Percentiles rank a stretch among this genome's conserved stretches.
phyloP scores from a whole-genome alignment of 2,329 filamentous ascomycete genomes.

The Dactylonectria macrodidyma region DNA sequence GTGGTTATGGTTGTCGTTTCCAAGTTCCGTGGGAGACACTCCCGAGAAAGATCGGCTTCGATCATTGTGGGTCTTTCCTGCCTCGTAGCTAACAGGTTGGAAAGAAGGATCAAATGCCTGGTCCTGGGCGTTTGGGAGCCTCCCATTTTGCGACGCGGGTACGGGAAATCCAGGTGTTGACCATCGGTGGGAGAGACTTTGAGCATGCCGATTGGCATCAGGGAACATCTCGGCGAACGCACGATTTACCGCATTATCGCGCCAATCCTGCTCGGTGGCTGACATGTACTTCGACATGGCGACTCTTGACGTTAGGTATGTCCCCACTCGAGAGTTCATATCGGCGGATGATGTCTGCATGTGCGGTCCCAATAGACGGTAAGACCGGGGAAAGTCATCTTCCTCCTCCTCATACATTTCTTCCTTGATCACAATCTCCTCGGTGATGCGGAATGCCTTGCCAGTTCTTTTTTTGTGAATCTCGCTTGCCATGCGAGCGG shows the following conservation, averaged over 20 bases:
- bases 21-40: constrained; percentile 34
- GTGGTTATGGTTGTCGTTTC: constrained; percentile 18
- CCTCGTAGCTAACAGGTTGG: constrained; percentile 44
- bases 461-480: constrained; percentile 92
- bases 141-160: constrained; percentile 8
- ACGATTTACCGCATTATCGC: constrained; percentile 63
- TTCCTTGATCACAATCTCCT: constrained; percentile 89
- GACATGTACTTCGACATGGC: constrained; percentile 60
- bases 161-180: constrained; percentile 38
- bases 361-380: constrained; percentile 74
- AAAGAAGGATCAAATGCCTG: constrained; percentile 42
- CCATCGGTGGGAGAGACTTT: constrained; percentile 44
- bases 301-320: constrained; percentile 59
- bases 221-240: constrained; percentile 65
- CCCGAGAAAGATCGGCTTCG: constrained; percentile 41
- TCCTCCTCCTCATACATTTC: constrained; percentile 98
- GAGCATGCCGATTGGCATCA: constrained; percentile 49
- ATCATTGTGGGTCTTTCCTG: constrained; percentile 25
- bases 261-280: constrained; percentile 55
- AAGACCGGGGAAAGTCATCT: constrained; percentile 80
- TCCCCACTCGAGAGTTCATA: constrained; percentile 73
- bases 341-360: constrained; percentile 72
- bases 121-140: constrained; percentile 35
- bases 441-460: constrained; percentile 83
- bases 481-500: constrained; percentile 88